These are phyloP conservation scores for Pythium coloratum DNA, from an alignment of 352 stramenopile species.

Conservation along the genomic window DNA sequence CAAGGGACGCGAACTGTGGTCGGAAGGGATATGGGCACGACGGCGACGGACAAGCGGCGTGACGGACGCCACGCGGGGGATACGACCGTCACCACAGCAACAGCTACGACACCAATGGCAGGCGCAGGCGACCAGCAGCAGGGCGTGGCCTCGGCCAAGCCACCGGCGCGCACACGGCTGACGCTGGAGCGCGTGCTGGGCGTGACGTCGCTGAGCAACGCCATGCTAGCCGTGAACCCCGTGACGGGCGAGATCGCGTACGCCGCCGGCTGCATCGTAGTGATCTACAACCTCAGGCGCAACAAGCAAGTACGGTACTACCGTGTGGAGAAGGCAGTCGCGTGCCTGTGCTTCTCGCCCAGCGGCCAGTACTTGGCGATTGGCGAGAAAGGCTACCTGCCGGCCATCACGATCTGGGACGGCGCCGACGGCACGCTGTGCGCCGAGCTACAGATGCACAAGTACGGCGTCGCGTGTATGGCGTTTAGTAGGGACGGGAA, in stretches of 20 bases:
- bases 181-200: conserved; percentile 83
- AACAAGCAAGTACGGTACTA: conserved; percentile 90
- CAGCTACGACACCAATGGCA: not conserved
- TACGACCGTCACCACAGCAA: not conserved
- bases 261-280: conserved; percentile 84
- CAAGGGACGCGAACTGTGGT: conserved; percentile 10
- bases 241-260: conserved; percentile 85
- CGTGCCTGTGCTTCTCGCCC: conserved; percentile 79
- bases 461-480: conserved; percentile 82
- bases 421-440: conserved; percentile 71
- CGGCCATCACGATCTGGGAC: conserved; percentile 88
- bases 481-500: conserved; percentile 67
- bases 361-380: conserved; percentile 86
- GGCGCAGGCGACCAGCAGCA: not conserved
- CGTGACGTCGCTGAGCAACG: conserved; percentile 71
- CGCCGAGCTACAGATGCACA: conserved; percentile 80
- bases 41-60: not conserved
- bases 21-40: conserved; percentile 18
- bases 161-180: conserved; percentile 43
- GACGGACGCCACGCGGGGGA: conserved; percentile 1
- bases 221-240: conserved; percentile 73
- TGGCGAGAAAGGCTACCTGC: conserved; percentile 83
- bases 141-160: not conserved
- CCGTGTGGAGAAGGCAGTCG: conserved; percentile 83
- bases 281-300: conserved; percentile 86